Evolutionary conservation across 805 yeast genomes (phyloP), one percentile per base, ranked within the genome.

Genomic region (Wickerhamomyces kurtzmanii): DNA sequence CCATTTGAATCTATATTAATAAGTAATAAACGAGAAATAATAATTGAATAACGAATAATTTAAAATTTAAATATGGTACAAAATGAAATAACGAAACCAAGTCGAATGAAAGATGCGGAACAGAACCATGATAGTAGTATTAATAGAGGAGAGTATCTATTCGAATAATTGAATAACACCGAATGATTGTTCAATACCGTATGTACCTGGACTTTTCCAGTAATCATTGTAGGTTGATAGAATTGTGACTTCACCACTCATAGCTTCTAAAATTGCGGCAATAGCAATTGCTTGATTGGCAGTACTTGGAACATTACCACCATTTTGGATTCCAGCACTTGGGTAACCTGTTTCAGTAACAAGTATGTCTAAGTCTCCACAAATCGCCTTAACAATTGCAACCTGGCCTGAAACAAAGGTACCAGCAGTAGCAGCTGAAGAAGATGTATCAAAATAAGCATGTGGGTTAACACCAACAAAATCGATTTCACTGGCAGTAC

Each of bases 331-430:
- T 45, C 96, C 96, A 22, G 62, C 58, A 40, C 77, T 71, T 43
- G 96, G 96, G 51, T 83, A 86, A 24, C 96, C 96, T 5, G 95
- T 85, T 55, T 86, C 96, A 13, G 93, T 76, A 31, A 86, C 73
- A 13, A 61, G 39, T 20, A 82, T 75, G 6, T 57, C 52, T 51
- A 65, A 59, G 32, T 59, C 55, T 28, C 53, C 53, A 59, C 96
- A 86, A 25, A 63, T 55, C 11, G 52, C 54, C 39, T 65, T 54
- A 15, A 75, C 75, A 32, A 75, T 48, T 14, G 43, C 51, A 36
- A 71, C 59, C 57, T 87, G 93, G 18, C 72, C 71, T 27, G 59
- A 53, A 24, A 83, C 72, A 43, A 81, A 87, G 7, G 59, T 25
- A 25, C 96, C 96, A 4, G 95, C 74, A 22, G 69, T 60, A 16